Conservation (phyloP, 73 alveolate species). For the Paramecium sonneborni region DNA sequence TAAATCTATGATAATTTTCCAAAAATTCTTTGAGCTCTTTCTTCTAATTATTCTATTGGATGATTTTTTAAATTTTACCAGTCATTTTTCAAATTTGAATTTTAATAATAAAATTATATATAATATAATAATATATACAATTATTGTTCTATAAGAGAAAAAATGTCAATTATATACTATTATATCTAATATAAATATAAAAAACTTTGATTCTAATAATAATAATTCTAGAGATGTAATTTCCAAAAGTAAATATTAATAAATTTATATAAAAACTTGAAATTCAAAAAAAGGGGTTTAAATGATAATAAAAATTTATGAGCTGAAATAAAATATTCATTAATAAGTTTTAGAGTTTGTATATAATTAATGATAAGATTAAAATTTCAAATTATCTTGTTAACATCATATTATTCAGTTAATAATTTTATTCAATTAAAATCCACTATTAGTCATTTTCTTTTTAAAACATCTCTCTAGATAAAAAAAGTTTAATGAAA, state of each 20-base stretch:
- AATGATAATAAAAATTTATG: too few relatives aligned
- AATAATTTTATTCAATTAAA: neutral
- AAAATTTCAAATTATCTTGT: neutral
- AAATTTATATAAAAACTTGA: neutral
- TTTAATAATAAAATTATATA: neutral
- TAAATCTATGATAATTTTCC: neutral
- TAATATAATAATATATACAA: neutral
- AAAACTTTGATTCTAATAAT: too few relatives aligned
- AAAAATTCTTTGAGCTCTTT: conserved; percentile 26
- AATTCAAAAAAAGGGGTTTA: neutral
- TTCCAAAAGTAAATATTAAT: neutral
- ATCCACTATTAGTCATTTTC: neutral
- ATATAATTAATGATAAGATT: neutral
- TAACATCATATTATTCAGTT: neutral
- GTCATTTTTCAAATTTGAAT: conserved; percentile 13
- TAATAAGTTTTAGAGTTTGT: neutral
- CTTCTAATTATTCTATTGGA: neutral
- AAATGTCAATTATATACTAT: neutral
- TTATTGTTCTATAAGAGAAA: neutral
- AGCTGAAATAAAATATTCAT: too few relatives aligned
- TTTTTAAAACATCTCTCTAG: neutral
- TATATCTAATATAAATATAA: too few relatives aligned
- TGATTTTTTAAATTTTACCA: neutral
- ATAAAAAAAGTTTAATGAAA: neutral
- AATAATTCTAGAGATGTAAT: neutral